A percentile compares a stretch with the other conserved stretches of the same genome.
Evolutionary conservation across 768 basidiomycete species (phyloP).

Genomic region (Sporobolomyces phaffii): DNA sequence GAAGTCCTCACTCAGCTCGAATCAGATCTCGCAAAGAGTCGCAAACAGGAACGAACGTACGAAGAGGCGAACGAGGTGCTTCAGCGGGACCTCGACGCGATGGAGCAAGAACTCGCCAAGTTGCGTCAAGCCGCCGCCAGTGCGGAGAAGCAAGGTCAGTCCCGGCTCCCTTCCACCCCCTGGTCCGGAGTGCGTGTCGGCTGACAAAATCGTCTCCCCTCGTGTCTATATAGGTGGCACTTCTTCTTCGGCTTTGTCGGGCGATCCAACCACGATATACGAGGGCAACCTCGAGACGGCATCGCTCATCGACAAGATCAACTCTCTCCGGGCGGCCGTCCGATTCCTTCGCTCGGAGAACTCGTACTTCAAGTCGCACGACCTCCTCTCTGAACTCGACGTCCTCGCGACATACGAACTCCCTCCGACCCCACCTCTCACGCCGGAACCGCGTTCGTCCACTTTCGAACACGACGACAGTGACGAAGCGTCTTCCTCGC

Average conservation of each 20-base stretch:
- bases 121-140: conserved; percentile 57
- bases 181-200: too few relatives aligned
- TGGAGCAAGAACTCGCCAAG: conserved; percentile 82
- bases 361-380: conserved; percentile 84
- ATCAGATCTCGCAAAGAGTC: conserved; percentile 66
- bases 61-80: conserved; percentile 91
- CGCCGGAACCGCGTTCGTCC: conserved; percentile 49
- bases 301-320: conserved; percentile 79
- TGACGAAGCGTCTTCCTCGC: not conserved
- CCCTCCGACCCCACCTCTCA: conserved; percentile 62
- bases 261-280: conserved; percentile 53
- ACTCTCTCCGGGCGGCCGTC: conserved; percentile 81
- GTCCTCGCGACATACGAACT: conserved; percentile 60
- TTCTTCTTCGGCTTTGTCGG: too few relatives aligned
- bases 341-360: conserved; percentile 92
- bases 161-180: too few relatives aligned
- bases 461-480: conserved; percentile 22
- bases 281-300: conserved; percentile 83
- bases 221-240: too few relatives aligned
- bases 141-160: conserved; percentile 66
- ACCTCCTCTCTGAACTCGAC: conserved; percentile 75
- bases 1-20: conserved; percentile 78
- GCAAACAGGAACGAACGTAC: conserved; percentile 81
- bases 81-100: conserved; percentile 74
- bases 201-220: not conserved